Base-by-base conservation (phyloP, 2,329 filamentous ascomycete species). In the Sphaerostilbella broomeana region DNA sequence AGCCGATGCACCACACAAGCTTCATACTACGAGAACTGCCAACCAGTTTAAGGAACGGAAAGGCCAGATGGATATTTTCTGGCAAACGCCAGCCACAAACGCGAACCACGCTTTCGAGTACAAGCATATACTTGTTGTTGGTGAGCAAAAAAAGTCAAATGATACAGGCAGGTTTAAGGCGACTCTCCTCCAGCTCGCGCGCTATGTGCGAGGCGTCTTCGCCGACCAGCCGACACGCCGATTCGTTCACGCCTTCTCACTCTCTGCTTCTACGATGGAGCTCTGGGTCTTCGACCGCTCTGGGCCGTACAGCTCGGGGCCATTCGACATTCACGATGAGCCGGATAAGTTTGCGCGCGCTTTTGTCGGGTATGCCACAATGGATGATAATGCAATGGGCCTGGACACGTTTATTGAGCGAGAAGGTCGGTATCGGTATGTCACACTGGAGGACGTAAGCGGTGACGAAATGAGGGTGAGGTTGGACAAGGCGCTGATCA, bases 251-350 rank as follows among this genome's bases (percentile, higher is more conserved):
- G 51, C 31, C 2, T 53, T 44, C 27, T 20, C 15, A 2, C 22
- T 48, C 12, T 30, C 12, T 21, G 43, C 20, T 9, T 45, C 44
- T 1, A 44, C 24, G 15, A 45, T 52, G 36, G 50, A 55, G 35
- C 35, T 51, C 12, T 51, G 47, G 48, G 28, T 54, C 7, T 55
- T 53, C 5, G 44, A 49, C 34, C 43, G 51, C 2, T 46, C 48
- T 12, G 51, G 52, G 1, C 4, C 35, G 9, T 47, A 47, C 28
- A 47, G 45, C 32, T 47, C 45, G 6, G 45, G 45, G 7, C 29
- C 26, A 17, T 45, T 49, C 25, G 25, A 49, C 17, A 46, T 48
- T 27, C 41, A 50, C 29, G 22, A 42, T 2, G 43, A 51, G 24
- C 45, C 44, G 17, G 42, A 39, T 6, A 46, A 43, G 27, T 35